Base-by-base conservation (phyloP, 768 basidiomycete species). In the Mycena haematopus region DNA sequence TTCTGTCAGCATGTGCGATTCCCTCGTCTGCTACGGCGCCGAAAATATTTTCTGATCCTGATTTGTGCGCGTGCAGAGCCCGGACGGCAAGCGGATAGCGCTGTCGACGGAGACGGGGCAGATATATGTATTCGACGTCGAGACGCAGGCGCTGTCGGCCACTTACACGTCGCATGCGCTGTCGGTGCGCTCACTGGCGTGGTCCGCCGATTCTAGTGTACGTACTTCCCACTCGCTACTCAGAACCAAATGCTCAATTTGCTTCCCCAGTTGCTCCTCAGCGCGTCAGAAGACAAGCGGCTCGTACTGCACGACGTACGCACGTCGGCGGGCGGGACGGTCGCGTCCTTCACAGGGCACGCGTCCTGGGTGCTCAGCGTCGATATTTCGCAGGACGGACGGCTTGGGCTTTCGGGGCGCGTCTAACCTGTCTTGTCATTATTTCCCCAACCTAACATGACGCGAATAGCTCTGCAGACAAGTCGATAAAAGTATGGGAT, bases 261-360 rank as follows among this genome's bases (percentile, higher is more conserved):
- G 21, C 11, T 13, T 52, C 47, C 35, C 29, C 54, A 97, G 95
- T 82, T 93, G 55, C 82, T 98, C 3, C 79, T 95, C 54, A 95
- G 93, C 45, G 95, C 91, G 2, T 96, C 94, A 3, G 95, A 98
- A 73, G 95, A 96, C 76, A 94, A 93, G 74, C 86, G 92, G 19
- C 88, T 98, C 61, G 88, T 94, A 56, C 76, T 96, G 51, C 93
- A 96, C 74, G 95, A 98, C 71, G 91, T 95, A 17, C 88, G 95
- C 58, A 80, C 84, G n/a, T 79, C 88, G 1, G 58, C 62, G 42
- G 66, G 66, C 36, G 68, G 91, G 42, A 89, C 90, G 1, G 93
- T 96, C 21, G 93, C 95, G 15, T 88, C 93, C 11, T 80, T 98
- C 66, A 84, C 86, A 6, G 95, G 95, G 0, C 95, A 98, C 73